Percentiles rank a stretch among this genome's conserved stretches.
Conservation (phyloP, 345 rosid genomes). For the Citrus unshiu region DNA sequence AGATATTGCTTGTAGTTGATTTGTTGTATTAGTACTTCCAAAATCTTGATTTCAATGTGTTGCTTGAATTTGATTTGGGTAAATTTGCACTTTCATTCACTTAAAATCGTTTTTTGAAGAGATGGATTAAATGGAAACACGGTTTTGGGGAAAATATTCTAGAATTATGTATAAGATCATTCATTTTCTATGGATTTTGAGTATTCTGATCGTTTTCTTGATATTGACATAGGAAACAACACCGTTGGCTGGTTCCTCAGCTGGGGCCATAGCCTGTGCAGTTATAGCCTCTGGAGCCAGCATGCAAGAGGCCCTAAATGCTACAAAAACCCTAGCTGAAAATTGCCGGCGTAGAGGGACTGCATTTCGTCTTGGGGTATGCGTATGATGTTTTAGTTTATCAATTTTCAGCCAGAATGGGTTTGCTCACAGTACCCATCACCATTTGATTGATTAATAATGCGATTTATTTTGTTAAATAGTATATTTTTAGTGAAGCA, state of each 20-base stretch:
- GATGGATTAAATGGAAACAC: neutral
- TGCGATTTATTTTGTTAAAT: neutral
- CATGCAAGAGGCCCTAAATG: constrained; percentile 68
- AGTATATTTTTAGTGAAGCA: neutral
- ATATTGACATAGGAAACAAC: constrained; percentile 62
- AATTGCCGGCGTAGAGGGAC: constrained; percentile 85
- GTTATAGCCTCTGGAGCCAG: constrained; percentile 74
- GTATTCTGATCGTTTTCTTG: neutral
- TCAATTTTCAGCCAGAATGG: neutral
- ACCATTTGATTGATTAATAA: neutral
- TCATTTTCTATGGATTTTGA: neutral
- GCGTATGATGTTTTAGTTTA: constrained; percentile 5
- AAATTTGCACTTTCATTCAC: neutral
- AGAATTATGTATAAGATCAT: neutral
- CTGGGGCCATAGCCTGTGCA: constrained; percentile 90
- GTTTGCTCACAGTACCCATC: neutral
- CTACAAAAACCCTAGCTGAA: constrained; percentile 67
- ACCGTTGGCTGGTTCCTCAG: constrained; percentile 93
- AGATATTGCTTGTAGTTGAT: neutral
- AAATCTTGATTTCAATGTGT: neutral
- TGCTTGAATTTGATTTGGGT: neutral
- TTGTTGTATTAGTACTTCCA: neutral
- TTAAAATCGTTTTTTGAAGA: neutral
- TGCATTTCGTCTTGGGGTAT: constrained; percentile 94
- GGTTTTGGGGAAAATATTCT: neutral